Conservation (phyloP, 2,329 filamentous ascomycete genomes). For the Zymoseptoria pseudotritici region DNA sequence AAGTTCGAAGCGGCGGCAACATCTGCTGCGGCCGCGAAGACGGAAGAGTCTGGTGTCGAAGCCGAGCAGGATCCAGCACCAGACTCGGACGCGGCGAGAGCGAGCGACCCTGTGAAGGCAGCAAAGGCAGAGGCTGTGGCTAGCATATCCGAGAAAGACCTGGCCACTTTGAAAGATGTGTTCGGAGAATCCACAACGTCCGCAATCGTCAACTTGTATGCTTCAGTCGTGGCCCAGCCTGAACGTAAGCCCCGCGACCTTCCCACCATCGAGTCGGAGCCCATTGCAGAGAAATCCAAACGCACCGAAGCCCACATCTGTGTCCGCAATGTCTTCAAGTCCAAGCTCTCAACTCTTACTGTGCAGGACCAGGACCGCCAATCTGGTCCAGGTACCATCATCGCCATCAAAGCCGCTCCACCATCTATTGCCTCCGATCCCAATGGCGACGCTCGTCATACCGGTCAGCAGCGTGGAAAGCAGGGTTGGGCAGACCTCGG, state of each 20-base stretch:
- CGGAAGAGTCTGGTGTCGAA: not conserved
- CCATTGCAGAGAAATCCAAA: slow-evolving; percentile 53
- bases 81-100: not conserved
- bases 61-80: not conserved
- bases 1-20: not conserved
- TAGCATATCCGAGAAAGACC: slow-evolving; percentile 33
- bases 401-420: slow-evolving; percentile 47
- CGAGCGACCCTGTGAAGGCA: not conserved
- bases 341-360: slow-evolving; percentile 68
- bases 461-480: slow-evolving; percentile 33
- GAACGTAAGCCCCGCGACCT: slow-evolving; percentile 50
- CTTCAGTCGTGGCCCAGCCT: slow-evolving; percentile 46
- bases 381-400: slow-evolving; percentile 49
- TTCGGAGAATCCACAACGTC: slow-evolving; percentile 47
- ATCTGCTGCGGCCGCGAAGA: not conserved
- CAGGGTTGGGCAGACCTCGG: slow-evolving; percentile 57
- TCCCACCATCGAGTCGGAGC: slow-evolving; percentile 44
- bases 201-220: slow-evolving; percentile 49
- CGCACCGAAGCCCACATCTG: slow-evolving; percentile 58
- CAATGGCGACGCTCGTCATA: slow-evolving; percentile 10
- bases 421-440: slow-evolving; percentile 21
- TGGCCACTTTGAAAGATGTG: slow-evolving; percentile 32
- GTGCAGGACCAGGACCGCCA: slow-evolving; percentile 52
- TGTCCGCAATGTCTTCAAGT: slow-evolving; percentile 72
- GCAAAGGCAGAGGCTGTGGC: slow-evolving; percentile 14